phyloP scores from a whole-genome alignment of 192 early-diverging fungal species.

The Coemansia sp. region DNA sequence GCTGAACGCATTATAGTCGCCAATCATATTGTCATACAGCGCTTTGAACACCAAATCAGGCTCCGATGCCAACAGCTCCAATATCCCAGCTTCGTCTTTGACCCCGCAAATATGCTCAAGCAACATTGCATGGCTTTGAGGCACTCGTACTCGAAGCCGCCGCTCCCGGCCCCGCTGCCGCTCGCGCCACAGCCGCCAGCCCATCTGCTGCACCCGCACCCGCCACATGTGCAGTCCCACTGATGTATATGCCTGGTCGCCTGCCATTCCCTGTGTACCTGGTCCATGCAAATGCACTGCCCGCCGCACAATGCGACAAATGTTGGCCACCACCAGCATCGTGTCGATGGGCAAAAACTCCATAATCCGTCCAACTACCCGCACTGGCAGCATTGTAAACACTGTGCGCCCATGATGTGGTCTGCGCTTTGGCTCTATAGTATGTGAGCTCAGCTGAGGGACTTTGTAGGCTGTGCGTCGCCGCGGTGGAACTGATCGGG shows the following conservation, averaged over 20 bases:
- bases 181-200: conserved; percentile 39
- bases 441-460: too few relatives aligned
- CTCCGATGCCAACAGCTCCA: conserved; percentile 23
- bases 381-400: conserved; percentile 29
- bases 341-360: conserved; percentile 26
- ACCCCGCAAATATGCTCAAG: conserved; percentile 33
- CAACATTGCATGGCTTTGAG: conserved; percentile 29
- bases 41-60: conserved; percentile 53
- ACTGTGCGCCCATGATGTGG: not conserved
- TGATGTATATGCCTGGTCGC: conserved; percentile 28
- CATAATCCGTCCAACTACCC: conserved; percentile 23
- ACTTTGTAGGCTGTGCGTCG: conserved; percentile 15
- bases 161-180: conserved; percentile 29
- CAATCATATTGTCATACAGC: conserved; percentile 28
- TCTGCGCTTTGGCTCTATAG: not conserved
- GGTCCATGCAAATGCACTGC: conserved; percentile 30
- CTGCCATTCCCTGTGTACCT: conserved; percentile 3
- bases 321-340: conserved; percentile 29
- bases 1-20: conserved; percentile 25
- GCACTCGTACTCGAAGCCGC: conserved; percentile 23
- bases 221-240: conserved; percentile 40
- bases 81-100: conserved; percentile 20
- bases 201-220: conserved; percentile 34
- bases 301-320: conserved; percentile 46
- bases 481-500: conserved; percentile 9